Percentiles rank a stretch among this genome's conserved stretches.
These are phyloP conservation scores for Fraxinus dipetala DNA, from an alignment of 305 asterid genomes.

Conservation along the genomic window DNA sequence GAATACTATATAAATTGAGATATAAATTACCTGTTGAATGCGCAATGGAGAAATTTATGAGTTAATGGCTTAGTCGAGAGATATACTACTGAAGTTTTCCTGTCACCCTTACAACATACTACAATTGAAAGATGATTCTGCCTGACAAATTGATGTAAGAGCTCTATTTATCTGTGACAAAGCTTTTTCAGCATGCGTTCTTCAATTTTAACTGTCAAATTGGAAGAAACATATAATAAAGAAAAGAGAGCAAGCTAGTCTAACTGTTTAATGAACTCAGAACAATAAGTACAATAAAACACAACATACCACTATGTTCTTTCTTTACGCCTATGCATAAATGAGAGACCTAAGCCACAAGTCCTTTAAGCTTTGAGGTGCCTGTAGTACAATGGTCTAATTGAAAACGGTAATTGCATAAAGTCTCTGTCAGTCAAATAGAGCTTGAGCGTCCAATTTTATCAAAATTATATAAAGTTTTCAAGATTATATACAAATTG, in stretches of 20 bases:
- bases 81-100: neutral
- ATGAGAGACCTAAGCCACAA: neutral
- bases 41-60: neutral
- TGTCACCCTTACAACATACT: neutral
- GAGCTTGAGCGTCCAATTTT: neutral
- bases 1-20: neutral
- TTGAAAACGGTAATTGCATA: neutral
- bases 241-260: too few species aligned
- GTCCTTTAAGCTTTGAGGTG: neutral
- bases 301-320: too few species aligned
- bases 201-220: neutral
- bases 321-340: too few species aligned
- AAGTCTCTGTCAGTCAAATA: neutral
- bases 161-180: constrained; percentile 11
- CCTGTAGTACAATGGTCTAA: neutral
- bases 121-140: neutral
- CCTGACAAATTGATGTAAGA: neutral
- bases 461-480: too few species aligned
- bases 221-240: too few species aligned
- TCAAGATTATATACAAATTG: neutral
- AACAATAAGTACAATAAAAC: too few species aligned
- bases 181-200: neutral
- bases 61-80: neutral
- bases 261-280: too few species aligned
- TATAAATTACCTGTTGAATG: neutral